Percentiles rank a stretch among this genome's conserved stretches.
Evolutionary conservation across 345 rosid species (phyloP).

Genomic region (Hevea brasiliensis): DNA sequence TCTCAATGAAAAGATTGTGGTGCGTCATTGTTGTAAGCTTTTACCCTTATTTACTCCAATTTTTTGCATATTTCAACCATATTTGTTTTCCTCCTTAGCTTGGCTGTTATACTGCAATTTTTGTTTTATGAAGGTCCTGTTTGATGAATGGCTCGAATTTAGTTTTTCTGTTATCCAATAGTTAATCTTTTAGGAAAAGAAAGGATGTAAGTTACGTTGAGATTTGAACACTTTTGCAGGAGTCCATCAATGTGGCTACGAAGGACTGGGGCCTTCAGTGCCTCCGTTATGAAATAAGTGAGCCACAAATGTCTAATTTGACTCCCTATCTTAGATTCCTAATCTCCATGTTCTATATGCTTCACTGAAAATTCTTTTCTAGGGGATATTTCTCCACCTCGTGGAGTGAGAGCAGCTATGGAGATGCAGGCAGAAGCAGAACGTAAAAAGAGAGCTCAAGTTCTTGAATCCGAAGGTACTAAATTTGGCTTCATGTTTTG

Average conservation of each 20-base stretch:
- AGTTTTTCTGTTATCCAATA: background rate
- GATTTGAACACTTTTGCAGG: constrained; percentile 45
- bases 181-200: background rate
- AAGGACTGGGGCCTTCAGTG: constrained; percentile 90
- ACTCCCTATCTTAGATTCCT: background rate
- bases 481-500: background rate
- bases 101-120: too few species aligned
- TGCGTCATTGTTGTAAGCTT: constrained; percentile 30
- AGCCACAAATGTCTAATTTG: constrained; percentile 25
- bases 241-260: constrained; percentile 87
- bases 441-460: constrained; percentile 86
- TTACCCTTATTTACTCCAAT: too few species aligned
- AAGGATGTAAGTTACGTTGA: background rate
- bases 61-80: too few species aligned
- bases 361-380: constrained; percentile 17
- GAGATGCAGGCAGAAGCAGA: constrained; percentile 99
- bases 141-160: background rate
- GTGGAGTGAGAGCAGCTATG: constrained; percentile 91
- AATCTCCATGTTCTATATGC: background rate
- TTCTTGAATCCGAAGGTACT: constrained; percentile 84
- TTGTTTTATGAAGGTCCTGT: background rate
- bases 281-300: constrained; percentile 94
- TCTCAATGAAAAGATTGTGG: constrained; percentile 92
- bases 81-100: too few species aligned
- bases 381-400: constrained; percentile 99